These are phyloP conservation scores for Boletus pseudo-olivaceus DNA, from an alignment of 768 basidiomycete genomes.

Conservation along the genomic window DNA sequence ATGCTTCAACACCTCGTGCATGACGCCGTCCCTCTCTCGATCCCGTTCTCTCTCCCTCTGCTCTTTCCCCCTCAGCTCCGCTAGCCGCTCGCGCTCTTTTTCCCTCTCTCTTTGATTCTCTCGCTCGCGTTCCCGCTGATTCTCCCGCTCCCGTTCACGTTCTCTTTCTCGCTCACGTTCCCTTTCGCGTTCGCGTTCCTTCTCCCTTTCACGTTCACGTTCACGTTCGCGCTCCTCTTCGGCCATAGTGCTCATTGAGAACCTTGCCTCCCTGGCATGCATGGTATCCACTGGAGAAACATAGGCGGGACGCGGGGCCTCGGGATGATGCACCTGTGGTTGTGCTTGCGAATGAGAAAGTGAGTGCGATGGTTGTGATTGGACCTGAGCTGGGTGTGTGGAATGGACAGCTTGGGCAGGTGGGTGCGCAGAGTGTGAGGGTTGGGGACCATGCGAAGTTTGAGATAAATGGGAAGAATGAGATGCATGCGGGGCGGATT, in stretches of 20 bases:
- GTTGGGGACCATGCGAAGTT: conserved; percentile 13
- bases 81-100: conserved; percentile 23
- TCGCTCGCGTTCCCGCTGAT: conserved; percentile 18
- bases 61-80: conserved; percentile 20
- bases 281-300: conserved; percentile 30
- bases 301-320: conserved; percentile 20
- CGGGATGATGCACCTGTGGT: conserved; percentile 24
- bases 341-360: conserved; percentile 27
- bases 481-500: conserved; percentile 7
- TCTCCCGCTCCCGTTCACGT: conserved; percentile 17
- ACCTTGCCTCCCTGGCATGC: conserved; percentile 25
- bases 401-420: conserved; percentile 15
- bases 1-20: conserved; percentile 37
- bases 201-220: conserved; percentile 20
- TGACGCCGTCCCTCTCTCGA: conserved; percentile 20
- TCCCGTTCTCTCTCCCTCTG: conserved; percentile 24
- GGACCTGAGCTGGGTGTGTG: conserved; percentile 16
- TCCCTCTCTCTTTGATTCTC: conserved; percentile 23
- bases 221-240: conserved; percentile 24
- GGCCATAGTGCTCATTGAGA: conserved; percentile 3
- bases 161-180: conserved; percentile 23
- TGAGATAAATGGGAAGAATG: conserved; percentile 15
- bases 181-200: conserved; percentile 17
- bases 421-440: conserved; percentile 11
- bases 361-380: conserved; percentile 26